Conservation (phyloP, 164 flowering plant species). For the Protea cynaroides region DNA sequence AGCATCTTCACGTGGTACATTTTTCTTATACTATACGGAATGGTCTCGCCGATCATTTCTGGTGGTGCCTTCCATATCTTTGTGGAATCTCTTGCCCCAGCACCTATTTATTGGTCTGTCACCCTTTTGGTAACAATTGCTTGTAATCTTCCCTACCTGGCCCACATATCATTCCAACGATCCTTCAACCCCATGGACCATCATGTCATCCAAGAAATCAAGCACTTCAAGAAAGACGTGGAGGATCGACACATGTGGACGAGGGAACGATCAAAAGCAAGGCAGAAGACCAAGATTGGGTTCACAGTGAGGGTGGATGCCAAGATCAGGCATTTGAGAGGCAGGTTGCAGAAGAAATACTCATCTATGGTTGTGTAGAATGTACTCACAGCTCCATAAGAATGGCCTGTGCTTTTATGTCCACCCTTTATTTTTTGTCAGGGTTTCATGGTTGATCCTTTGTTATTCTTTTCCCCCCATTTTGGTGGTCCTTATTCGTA, state of each 20-base stretch:
- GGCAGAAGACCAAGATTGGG: slow-evolving; percentile 67
- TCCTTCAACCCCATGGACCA: slow-evolving; percentile 69
- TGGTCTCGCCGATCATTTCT: slow-evolving; percentile 34
- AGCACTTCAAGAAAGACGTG: slow-evolving; percentile 59
- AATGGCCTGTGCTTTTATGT: background rate
- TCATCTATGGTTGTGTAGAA: slow-evolving; percentile 4
- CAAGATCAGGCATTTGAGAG: slow-evolving; percentile 55
- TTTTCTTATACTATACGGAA: slow-evolving; percentile 34
- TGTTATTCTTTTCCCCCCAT: background rate
- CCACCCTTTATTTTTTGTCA: background rate
- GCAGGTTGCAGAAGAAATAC: slow-evolving; percentile 45
- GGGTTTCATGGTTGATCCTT: background rate
- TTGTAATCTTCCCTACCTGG: slow-evolving; percentile 51
- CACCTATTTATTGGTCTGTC: slow-evolving; percentile 41
- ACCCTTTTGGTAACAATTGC: slow-evolving; percentile 35
- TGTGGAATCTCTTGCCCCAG: slow-evolving; percentile 38
- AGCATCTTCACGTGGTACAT: slow-evolving; percentile 53
- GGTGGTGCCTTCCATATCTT: slow-evolving; percentile 24
- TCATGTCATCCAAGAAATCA: slow-evolving; percentile 73
- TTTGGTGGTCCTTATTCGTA: background rate
- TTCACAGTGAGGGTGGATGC: slow-evolving; percentile 76
- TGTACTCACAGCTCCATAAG: slow-evolving; percentile 11
- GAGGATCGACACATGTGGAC: slow-evolving; percentile 64
- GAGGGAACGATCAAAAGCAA: slow-evolving; percentile 59
- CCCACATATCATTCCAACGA: slow-evolving; percentile 53